Evolutionary conservation across 148 eudicot genomes (phyloP), one percentile per base, ranked within the genome.

Genomic region (Selenicereus undatus): DNA sequence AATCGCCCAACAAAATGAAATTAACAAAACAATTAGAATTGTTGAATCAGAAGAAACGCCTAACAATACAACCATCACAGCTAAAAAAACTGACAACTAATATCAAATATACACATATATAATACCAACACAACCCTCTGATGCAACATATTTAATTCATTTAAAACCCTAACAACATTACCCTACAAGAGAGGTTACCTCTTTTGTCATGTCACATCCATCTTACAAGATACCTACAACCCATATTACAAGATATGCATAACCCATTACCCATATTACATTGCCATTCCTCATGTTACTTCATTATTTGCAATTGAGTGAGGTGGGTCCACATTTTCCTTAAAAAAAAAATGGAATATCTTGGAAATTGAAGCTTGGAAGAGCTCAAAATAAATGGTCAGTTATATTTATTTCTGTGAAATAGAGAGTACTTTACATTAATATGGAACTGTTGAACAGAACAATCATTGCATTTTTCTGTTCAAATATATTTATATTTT

Each of bases 341-440:
- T 21, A 29, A 73, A 73, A 54, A 81, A 60, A 76, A 39, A 30
- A 29, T 12, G 62, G 83, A 81, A 84, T 84, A 84, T 81, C 43
- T 84, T 78, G 86, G 86, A 84, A 84, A 77, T 84, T 84, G 86
- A 77, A 77, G 78, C 70, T 32, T 32, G 32, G 32, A 32, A 45
- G 54, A 42, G 74, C 30, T 9, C 3, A 45, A 71, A 65, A 76
- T 83, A 43, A 74, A 76, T 66, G 79, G 71, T 58, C 65, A 36
- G 76, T 71, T 82, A 82, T 82, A 77, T 73, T 82, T 82, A 82
- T 71, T 82, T 71, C 77, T 82, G 80, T 77, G 76, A 58, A 51
- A 69, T 42, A 36, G 16, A 36, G 16, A 45, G 12, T 76, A 56
- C 0, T 73, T 8, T 71, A 71, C 39, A 73, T 17, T 71, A 30